Evolutionary conservation across 139 green algal genomes (phyloP).

Genomic region (Chlorella sp.): DNA sequence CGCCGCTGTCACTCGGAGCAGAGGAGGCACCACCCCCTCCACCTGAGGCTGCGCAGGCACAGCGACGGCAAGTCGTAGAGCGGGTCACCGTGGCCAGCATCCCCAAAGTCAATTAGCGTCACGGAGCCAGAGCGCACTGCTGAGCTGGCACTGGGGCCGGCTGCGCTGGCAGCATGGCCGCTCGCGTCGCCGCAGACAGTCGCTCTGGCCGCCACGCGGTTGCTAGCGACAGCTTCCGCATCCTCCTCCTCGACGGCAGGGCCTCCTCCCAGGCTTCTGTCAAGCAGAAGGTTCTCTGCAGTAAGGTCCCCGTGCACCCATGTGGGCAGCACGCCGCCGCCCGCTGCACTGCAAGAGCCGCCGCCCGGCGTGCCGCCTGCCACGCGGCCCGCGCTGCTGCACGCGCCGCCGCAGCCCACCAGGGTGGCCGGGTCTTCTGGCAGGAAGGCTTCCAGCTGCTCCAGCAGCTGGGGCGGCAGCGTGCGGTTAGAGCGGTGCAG

Average conservation of each 20-base stretch:
- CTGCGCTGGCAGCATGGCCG: no score
- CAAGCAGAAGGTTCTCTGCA: constrained; percentile 37
- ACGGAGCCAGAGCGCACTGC: no score
- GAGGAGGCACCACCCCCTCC: not conserved
- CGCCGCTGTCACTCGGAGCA: no score
- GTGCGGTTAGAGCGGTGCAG: not conserved
- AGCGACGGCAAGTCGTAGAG: constrained; percentile 47
- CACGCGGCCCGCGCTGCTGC: not conserved
- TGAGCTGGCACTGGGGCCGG: no score
- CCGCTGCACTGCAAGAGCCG: not conserved
- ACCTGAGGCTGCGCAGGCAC: constrained; percentile 19
- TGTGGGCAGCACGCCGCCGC: not conserved
- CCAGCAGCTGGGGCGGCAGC: constrained; percentile 16
- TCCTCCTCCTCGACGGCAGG: not conserved
- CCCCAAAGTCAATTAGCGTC: constrained; percentile 46
- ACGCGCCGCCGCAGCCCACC: constrained; percentile 5
- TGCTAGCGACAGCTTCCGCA: no score
- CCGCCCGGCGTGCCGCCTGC: not conserved
- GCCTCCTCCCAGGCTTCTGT: not conserved
- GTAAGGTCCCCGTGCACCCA: constrained; percentile 48
- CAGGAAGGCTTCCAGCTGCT: constrained; percentile 11
- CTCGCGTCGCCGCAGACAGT: no score
- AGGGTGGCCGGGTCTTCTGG: constrained; percentile 15
- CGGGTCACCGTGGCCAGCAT: constrained; percentile 46
- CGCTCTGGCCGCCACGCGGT: no score